These are phyloP conservation scores for Penicillium samsonianum DNA, from an alignment of 495 filamentous ascomycete genomes.

Conservation along the genomic window DNA sequence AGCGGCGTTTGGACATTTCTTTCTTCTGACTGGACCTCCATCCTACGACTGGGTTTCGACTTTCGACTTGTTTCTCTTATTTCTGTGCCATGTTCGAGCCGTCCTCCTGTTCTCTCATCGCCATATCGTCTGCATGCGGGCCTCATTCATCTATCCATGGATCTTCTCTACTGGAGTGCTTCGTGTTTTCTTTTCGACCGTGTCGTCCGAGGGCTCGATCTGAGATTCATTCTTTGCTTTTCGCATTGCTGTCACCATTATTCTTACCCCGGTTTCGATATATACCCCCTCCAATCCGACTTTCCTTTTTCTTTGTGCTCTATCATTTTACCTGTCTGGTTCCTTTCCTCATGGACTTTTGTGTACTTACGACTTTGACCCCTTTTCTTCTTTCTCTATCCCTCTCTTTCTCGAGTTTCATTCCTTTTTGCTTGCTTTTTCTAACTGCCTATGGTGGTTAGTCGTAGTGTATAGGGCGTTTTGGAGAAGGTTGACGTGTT, in stretches of 20 bases:
- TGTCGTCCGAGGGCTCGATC: background rate
- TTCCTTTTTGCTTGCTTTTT: slow-evolving; percentile 16
- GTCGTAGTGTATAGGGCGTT: slow-evolving; percentile 15
- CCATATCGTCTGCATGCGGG: background rate
- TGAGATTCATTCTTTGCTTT: background rate
- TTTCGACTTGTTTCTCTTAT: slow-evolving; percentile 8
- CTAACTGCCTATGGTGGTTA: background rate
- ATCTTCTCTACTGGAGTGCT: background rate
- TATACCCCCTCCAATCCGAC: slow-evolving; percentile 29
- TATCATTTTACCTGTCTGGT: slow-evolving; percentile 20
- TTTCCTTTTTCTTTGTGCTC: slow-evolving; percentile 8
- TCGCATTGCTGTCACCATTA: slow-evolving; percentile 16
- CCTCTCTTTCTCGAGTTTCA: slow-evolving; percentile 2
- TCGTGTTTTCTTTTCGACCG: background rate
- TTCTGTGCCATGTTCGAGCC: background rate
- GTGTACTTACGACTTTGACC: slow-evolving; percentile 28
- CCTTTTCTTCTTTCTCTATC: slow-evolving; percentile 7
- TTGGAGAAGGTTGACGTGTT: slow-evolving; percentile 6
- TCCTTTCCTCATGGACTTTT: slow-evolving; percentile 19
- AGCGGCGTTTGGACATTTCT: slow-evolving; percentile 28
- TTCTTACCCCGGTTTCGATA: slow-evolving; percentile 17
- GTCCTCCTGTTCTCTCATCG: background rate
- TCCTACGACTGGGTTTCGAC: slow-evolving; percentile 7
- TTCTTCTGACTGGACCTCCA: slow-evolving; percentile 13
- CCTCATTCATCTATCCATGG: background rate